Conservation (phyloP, 352 stramenopile genomes). For the Aphanomyces cochlioides region DNA sequence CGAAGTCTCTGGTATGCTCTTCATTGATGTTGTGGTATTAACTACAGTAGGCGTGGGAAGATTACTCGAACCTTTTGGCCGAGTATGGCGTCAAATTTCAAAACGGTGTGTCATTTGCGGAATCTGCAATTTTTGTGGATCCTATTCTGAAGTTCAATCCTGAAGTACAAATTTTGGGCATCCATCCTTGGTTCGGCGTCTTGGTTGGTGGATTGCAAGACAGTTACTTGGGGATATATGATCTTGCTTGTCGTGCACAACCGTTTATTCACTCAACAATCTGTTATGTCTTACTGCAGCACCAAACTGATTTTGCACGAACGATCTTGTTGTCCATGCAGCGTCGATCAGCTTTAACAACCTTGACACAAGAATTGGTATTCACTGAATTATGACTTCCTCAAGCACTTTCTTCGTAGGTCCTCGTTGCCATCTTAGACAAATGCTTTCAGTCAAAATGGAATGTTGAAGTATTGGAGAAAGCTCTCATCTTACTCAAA, state of each 20-base stretch:
- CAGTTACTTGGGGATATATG: constrained; percentile 74
- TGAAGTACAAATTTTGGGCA: constrained; percentile 66
- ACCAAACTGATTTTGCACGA: constrained; percentile 55
- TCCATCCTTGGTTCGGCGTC: constrained; percentile 62
- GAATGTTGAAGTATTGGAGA: constrained; percentile 40
- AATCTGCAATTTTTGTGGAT: constrained; percentile 34
- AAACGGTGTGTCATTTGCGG: neutral
- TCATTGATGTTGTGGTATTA: neutral
- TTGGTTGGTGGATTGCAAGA: constrained; percentile 76
- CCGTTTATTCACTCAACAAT: constrained; percentile 75
- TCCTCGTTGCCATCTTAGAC: constrained; percentile 72
- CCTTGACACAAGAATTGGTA: constrained; percentile 72
- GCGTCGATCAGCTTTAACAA: constrained; percentile 55
- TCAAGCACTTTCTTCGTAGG: neutral
- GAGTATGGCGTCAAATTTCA: constrained; percentile 64
- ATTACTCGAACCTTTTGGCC: constrained; percentile 37
- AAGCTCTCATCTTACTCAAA: constrained; percentile 53
- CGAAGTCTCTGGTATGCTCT: constrained; percentile 6
- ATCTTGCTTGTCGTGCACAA: constrained; percentile 72
- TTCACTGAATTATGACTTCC: neutral
- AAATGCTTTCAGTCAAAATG: constrained; percentile 51
- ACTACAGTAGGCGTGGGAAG: constrained; percentile 1
- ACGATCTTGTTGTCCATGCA: constrained; percentile 48
- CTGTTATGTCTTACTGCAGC: constrained; percentile 60
- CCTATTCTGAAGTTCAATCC: constrained; percentile 72